Evolutionary conservation across 192 early-diverging fungal species (phyloP), one percentile per base, ranked within the genome.

Genomic region (Coemansia sp.): DNA sequence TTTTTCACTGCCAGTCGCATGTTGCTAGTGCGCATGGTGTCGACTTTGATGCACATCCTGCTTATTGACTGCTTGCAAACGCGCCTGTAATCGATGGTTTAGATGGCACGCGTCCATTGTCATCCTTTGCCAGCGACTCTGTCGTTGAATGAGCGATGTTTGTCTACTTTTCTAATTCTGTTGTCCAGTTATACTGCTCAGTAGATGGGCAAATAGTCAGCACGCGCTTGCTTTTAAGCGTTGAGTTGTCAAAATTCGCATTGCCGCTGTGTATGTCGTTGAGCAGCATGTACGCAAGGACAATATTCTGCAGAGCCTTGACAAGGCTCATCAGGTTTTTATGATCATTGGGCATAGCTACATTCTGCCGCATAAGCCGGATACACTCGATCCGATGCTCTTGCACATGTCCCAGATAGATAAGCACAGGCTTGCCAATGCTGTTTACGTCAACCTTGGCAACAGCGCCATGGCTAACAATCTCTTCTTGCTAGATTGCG

Each of bases 321-420:
- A 91, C 93, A 22, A 95, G 75, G 0, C 93, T 92, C 92, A 94
- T 94, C 10, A 84, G 82, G 52, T n/a, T n/a, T n/a, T n/a, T n/a
- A n/a, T n/a, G n/a, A n/a, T n/a, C n/a, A n/a, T 84, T 81, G 45
- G 87, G 68, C 86, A 88, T 88, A 22, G 92, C 82, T 13, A 91
- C 67, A 27, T 87, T 87, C 32, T 87, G 85, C 91, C 93, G 94
- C 67, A 94, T 81, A 53, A 94, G 94, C 27, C 77, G 83, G 0
- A 94, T 58, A 0, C 92, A 92, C 46, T 92, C 87, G 24, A 93
- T n/a, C n/a, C n/a, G n/a, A n/a, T n/a, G n/a, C n/a, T n/a, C n/a
- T n/a, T n/a, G n/a, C n/a, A n/a, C n/a, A n/a, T 90, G 89, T 0
- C 89, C 89, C 25, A 75, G 62, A 61, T 91, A 90, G 64, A 91